phyloP scores from a whole-genome alignment of 2,329 filamentous ascomycete genomes.

The Cladosporium sp. region DNA sequence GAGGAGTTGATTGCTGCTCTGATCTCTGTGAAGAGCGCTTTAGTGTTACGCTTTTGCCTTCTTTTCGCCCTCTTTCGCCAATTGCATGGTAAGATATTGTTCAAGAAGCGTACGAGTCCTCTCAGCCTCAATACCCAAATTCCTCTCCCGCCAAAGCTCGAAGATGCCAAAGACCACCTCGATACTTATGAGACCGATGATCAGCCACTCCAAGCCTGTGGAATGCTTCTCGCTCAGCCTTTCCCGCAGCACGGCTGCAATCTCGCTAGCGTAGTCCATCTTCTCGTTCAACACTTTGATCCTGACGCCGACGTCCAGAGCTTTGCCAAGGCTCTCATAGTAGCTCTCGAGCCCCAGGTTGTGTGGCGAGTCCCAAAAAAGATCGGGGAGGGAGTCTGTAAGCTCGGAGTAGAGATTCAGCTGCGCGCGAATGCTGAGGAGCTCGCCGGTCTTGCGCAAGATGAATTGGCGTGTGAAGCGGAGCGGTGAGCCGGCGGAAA shows the following conservation, averaged over 20 bases:
- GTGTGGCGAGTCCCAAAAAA: conserved; percentile 91
- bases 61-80: conserved; percentile 11
- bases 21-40: no score
- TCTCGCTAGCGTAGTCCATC: conserved; percentile 96
- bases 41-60: neutral
- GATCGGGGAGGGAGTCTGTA: conserved; percentile 87
- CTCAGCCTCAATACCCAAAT: conserved; percentile 37
- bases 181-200: conserved; percentile 86
- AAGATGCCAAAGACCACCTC: conserved; percentile 85
- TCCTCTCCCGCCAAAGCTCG: conserved; percentile 59
- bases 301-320: conserved; percentile 82
- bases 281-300: conserved; percentile 92
- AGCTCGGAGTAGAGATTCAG: conserved; percentile 96
- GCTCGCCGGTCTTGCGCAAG: conserved; percentile 85
- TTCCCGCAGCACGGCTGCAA: conserved; percentile 80
- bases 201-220: conserved; percentile 85
- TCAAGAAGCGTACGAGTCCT: conserved; percentile 36
- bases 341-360: conserved; percentile 89
- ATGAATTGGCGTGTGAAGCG: conserved; percentile 71
- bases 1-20: no score
- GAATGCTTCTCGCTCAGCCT: conserved; percentile 86
- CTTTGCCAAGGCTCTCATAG: conserved; percentile 86
- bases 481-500: conserved; percentile 60
- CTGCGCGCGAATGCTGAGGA: conserved; percentile 81
- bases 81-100: conserved; percentile 30